Evolutionary conservation across 2,329 filamentous ascomycete species (phyloP).

Genomic region (Aureobasidium sp.): DNA sequence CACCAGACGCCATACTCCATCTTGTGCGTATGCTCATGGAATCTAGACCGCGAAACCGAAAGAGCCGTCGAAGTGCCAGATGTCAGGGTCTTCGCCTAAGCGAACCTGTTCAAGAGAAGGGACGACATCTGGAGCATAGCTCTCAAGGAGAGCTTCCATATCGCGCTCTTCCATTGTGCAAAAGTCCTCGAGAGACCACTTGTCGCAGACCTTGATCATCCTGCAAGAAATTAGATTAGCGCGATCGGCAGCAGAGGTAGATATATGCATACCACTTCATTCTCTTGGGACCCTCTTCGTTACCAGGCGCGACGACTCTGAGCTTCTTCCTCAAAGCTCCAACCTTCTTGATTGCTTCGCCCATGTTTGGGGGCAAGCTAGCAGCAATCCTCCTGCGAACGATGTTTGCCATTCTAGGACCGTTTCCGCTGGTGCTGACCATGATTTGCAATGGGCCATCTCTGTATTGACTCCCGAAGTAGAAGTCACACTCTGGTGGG

Average conservation of each 20-base stretch:
- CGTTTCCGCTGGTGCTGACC: conserved; percentile 97
- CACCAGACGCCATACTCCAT: neutral
- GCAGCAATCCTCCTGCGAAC: conserved; percentile 76
- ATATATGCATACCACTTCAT: conserved; percentile 68
- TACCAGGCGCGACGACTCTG: conserved; percentile 64
- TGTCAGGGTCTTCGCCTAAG: conserved; percentile 28
- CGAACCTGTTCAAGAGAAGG: conserved; percentile 39
- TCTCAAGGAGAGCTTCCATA: conserved; percentile 75
- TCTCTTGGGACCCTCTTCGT: conserved; percentile 71
- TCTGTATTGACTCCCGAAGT: conserved; percentile 92
- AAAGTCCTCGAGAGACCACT: conserved; percentile 77
- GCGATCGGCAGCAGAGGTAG: neutral
- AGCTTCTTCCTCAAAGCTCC: conserved; percentile 73
- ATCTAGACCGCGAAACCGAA: conserved; percentile 31
- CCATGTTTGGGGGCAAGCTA: conserved; percentile 68
- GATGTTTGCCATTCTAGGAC: conserved; percentile 80
- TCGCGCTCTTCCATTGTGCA: conserved; percentile 72
- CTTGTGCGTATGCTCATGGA: neutral
- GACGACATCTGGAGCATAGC: conserved; percentile 51
- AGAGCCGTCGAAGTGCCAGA: conserved; percentile 40
- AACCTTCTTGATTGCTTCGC: conserved; percentile 77
- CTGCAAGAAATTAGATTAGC: conserved; percentile 37
- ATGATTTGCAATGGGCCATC: conserved; percentile 96
- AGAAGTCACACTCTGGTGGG: conserved; percentile 94
- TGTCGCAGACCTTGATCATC: conserved; percentile 89